Evolutionary conservation across 1,139 yeast genomes (phyloP), one percentile per base, ranked within the genome.

Genomic region (Sugiyamaella sp.): DNA sequence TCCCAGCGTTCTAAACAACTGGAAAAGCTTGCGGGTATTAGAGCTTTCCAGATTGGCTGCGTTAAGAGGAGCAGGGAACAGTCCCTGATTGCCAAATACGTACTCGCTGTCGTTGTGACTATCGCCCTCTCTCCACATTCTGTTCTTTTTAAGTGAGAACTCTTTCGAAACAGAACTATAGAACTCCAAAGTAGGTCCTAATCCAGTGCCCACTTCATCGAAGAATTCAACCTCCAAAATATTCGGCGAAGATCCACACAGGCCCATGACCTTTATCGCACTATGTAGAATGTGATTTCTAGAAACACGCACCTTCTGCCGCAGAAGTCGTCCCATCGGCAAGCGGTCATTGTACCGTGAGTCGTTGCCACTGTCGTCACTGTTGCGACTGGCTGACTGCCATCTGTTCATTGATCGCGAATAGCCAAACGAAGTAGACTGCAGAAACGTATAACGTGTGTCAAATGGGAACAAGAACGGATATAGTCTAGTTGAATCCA

Each of bases 101-200:
- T 74, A 85, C 2, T 68, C 75, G 14, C 71, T 76, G 2, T 62
- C 68, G 22, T 64, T 61, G 9, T 56, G 56, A n/a, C 66, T 69
- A 14, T 73, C 75, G 46, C 76, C 75, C 29, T 70, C 72, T 61
- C 96, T 78, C 99, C 99, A 93, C 71, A 93, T 73, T 16, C 71
- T 71, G 53, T 85, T 71, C 49, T 77, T 77, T 53, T 77, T 78
- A 58, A 74, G 77, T 1, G 86, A 75, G 66, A 88, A 89, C 57
- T 86, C 93, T 57, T 76, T 81, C 0, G 97, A 89, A 3, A 89
- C 93, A 12, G 79, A 75, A 0, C 97, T 83, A 66, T 89, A 93
- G 66, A 93, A 93, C 69, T 93, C 99, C 58, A 91, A 75, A 0
- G 99, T 93, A 1, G 99, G 99, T 0, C 99, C 99, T 49, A 90